Evolutionary conservation across 495 filamentous ascomycete genomes (phyloP).

Genomic region (Gamarada debralockiae): DNA sequence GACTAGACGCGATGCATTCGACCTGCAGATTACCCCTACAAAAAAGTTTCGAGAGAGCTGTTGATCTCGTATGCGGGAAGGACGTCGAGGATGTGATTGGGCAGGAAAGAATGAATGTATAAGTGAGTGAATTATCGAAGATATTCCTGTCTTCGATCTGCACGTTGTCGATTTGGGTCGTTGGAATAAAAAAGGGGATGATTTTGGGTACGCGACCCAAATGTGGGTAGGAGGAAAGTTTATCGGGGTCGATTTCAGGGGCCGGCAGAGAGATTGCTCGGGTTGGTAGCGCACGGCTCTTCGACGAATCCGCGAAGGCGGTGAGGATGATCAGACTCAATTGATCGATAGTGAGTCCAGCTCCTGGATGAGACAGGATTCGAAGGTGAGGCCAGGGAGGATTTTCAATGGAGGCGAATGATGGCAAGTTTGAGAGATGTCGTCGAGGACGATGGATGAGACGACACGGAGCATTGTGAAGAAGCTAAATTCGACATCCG

Average conservation of each 20-base stretch:
- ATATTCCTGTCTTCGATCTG: background rate
- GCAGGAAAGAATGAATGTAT: background rate
- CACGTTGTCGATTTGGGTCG: background rate
- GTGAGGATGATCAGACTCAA: background rate
- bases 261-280: background rate
- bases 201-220: too few species aligned
- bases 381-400: too few species aligned
- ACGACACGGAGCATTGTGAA: background rate
- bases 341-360: background rate
- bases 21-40: background rate
- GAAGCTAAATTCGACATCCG: too few species aligned
- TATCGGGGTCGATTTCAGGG: background rate
- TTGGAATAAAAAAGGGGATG: conserved; percentile 3
- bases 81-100: background rate
- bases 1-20: background rate
- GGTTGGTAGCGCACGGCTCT: background rate
- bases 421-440: background rate
- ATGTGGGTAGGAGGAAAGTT: background rate
- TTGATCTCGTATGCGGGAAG: background rate
- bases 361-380: background rate
- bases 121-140: background rate
- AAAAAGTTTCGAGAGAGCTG: background rate
- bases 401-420: background rate
- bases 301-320: background rate
- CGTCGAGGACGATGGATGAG: background rate